A percentile compares a stretch with the other conserved stretches of the same genome.
These are phyloP conservation scores for Barnettozyma botsteinii DNA, from an alignment of 805 yeast species.

Conservation along the genomic window DNA sequence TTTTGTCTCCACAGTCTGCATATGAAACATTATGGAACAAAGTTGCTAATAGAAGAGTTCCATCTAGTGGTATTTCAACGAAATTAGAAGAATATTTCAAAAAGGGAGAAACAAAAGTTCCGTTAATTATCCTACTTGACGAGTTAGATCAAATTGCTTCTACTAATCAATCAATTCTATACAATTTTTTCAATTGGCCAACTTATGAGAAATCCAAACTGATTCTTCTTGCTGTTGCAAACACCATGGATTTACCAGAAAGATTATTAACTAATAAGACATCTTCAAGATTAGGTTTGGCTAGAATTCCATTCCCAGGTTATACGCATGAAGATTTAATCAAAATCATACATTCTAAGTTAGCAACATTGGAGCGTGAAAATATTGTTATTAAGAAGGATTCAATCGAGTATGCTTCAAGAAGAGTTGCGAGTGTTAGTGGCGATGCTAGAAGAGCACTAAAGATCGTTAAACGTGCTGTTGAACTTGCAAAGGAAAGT, in stretches of 20 bases:
- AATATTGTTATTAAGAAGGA: conserved; percentile 44
- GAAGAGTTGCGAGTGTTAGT: conserved; percentile 92
- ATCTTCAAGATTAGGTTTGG: conserved; percentile 83
- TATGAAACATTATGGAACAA: conserved; percentile 81
- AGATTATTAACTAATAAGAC: conserved; percentile 80
- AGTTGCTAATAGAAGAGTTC: conserved; percentile 51
- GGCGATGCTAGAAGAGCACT: conserved; percentile 96
- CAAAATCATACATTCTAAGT: conserved; percentile 64
- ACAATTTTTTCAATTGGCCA: conserved; percentile 98
- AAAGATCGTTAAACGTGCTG: conserved; percentile 81
- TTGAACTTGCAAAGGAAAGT: conserved; percentile 57
- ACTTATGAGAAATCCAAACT: conserved; percentile 71
- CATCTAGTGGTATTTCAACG: conserved; percentile 43
- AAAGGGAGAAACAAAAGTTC: conserved; percentile 23
- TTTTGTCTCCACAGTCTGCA: conserved; percentile 71
- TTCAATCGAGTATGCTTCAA: conserved; percentile 86
- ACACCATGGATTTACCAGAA: conserved; percentile 96
- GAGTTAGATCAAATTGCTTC: conserved; percentile 91
- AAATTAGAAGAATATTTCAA: conserved; percentile 67
- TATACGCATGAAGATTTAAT: conserved; percentile 76
- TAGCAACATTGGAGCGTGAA: conserved; percentile 41
- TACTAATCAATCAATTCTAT: conserved; percentile 77
- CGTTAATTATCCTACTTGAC: conserved; percentile 73
- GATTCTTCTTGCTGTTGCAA: conserved; percentile 89
- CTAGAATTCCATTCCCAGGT: conserved; percentile 83